Evolutionary conservation across 169 alveolate species (phyloP).

Genomic region (Miamiensis avidus): DNA sequence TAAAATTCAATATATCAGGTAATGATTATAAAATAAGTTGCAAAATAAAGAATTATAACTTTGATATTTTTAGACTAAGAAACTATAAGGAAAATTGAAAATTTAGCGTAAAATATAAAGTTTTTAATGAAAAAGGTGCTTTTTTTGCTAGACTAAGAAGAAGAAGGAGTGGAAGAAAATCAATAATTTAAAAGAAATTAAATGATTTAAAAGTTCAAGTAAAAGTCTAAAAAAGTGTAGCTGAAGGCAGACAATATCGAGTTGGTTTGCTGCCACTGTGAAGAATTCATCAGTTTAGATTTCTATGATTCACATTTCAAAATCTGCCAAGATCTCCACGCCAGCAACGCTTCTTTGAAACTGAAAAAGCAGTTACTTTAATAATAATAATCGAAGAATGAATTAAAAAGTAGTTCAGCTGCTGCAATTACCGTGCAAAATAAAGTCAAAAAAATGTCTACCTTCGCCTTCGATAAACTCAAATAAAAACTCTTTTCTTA

Average conservation of each 20-base stretch:
- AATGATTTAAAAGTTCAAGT: background rate
- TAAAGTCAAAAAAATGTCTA: background rate
- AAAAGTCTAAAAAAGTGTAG: background rate
- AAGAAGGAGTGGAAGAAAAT: background rate
- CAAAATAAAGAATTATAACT: too few relatives aligned
- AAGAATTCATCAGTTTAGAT: background rate
- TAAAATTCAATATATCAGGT: too few relatives aligned
- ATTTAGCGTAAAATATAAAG: too few relatives aligned
- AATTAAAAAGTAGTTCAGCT: too few relatives aligned
- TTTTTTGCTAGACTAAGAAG: too few relatives aligned
- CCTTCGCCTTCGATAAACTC: background rate
- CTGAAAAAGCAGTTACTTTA: background rate
- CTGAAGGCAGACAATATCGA: background rate
- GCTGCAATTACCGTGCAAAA: too few relatives aligned
- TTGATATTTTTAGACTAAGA: too few relatives aligned
- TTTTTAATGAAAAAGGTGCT: too few relatives aligned
- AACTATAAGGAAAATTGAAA: too few relatives aligned
- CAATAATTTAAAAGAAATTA: background rate
- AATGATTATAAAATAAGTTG: too few relatives aligned
- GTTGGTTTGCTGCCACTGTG: background rate
- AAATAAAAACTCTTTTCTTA: background rate
- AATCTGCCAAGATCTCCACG: background rate
- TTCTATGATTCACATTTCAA: background rate
- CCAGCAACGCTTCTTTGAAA: background rate
- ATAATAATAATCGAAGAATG: too few relatives aligned